Evolutionary conservation across 306 rosid species (phyloP).

Genomic region (Ziziphus jujuba): DNA sequence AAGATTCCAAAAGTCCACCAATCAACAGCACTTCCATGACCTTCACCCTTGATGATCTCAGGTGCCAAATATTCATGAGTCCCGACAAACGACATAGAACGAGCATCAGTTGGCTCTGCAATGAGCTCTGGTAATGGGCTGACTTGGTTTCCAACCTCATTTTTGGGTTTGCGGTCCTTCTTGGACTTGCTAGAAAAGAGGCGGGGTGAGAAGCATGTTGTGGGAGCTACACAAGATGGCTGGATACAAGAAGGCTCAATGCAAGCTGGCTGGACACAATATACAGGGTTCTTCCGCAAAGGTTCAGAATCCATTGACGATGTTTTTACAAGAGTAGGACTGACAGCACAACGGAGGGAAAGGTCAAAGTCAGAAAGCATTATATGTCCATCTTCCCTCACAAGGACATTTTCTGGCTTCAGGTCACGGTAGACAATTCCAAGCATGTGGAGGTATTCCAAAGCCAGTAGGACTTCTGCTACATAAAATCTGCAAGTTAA

Average conservation of each 20-base stretch:
- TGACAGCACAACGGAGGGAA: slow-evolving; percentile 88
- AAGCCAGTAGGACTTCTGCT: slow-evolving; percentile 84
- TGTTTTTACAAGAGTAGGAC: slow-evolving; percentile 83
- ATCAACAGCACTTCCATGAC: slow-evolving; percentile 97
- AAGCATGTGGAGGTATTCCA: slow-evolving; percentile 98
- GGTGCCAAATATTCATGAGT: slow-evolving; percentile 97
- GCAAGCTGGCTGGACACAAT: slow-evolving; percentile 94
- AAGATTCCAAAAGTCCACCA: slow-evolving; percentile 99
- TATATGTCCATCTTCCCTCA: slow-evolving; percentile 94
- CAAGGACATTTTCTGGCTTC: slow-evolving; percentile 94
- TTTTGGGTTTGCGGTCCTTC: slow-evolving; percentile 80
- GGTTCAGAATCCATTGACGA: slow-evolving; percentile 67
- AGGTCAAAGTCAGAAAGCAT: slow-evolving; percentile 98
- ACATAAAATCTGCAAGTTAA: slow-evolving; percentile 83
- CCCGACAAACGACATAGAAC: slow-evolving; percentile 97
- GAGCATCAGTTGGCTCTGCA: slow-evolving; percentile 97
- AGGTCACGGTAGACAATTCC: slow-evolving; percentile 99
- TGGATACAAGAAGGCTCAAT: slow-evolving; percentile 97
- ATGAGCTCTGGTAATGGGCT: slow-evolving; percentile 91
- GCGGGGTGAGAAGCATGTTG: slow-evolving; percentile 91
- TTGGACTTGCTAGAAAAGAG: slow-evolving; percentile 90
- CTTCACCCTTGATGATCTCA: slow-evolving; percentile 95
- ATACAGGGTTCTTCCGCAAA: slow-evolving; percentile 63
- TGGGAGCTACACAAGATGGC: slow-evolving; percentile 95
- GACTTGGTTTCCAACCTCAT: slow-evolving; percentile 85